Base-by-base conservation (phyloP, 2,329 filamentous ascomycete species). In the Celoporthe dispersa region DNA sequence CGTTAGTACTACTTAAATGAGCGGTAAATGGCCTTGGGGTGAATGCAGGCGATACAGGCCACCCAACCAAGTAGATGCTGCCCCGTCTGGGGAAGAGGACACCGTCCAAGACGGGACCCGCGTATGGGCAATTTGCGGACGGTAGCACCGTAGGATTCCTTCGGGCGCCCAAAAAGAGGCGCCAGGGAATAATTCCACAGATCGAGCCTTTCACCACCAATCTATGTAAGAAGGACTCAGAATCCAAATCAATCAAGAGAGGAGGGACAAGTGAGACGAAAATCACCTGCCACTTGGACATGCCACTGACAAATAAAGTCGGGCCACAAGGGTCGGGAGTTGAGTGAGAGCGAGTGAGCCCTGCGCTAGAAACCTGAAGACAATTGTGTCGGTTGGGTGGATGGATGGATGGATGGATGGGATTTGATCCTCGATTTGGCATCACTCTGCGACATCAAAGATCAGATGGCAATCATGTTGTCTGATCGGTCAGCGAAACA, bases 391-490 rank as follows among this genome's bases (percentile, higher is more conserved):
- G n/a, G n/a, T 37, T 37, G 35, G 35, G n/a, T n/a, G n/a, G n/a
- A n/a, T n/a, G n/a, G n/a, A n/a, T 37, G 35, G 4, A 5, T 37
- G 35, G 37, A 39, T 39, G 37, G 37, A 39, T 9, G 37, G 22
- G 44, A n/a, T 57, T 31, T 28, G 28, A 31, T 31, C 14, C 12
- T 57, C 7, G 25, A 31, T 57, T 57, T 19, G 51, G 16, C 28
- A 22, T 60, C 57, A 16, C 5, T 11, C 44, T 48, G 44, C 16
- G 31, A 31, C 57, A 37, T 37, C 19, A 60, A 31, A n/a, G n/a
- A 48, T 51, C 61, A 60, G 22, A 67, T 70, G 64, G 66, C 59
- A 67, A 53, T 22, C 22, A 31, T 59, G 57, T 62, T 69, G 68
- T 59, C 64, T 67, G 68, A 70, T 37, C 59, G 22, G 25, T 57